Conservation (phyloP, 2,329 filamentous ascomycete species). For the Ceratocystis diversiconidia region DNA sequence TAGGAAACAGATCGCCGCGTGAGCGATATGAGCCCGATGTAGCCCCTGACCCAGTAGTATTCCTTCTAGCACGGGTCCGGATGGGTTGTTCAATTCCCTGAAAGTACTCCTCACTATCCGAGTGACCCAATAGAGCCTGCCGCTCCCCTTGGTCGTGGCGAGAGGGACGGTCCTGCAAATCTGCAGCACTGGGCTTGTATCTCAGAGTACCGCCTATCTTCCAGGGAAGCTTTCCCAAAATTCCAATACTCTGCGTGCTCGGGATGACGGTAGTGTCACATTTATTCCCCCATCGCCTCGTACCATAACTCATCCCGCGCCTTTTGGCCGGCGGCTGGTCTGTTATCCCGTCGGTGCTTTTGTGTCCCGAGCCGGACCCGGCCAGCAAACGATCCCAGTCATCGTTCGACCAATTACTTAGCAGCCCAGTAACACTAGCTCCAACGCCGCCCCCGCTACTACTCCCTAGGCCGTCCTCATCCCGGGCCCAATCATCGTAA, state of each 20-base stretch:
- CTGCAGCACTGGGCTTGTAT: constrained; percentile 83
- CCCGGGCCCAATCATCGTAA: constrained; percentile 88
- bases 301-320: constrained; percentile 81
- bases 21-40: constrained; percentile 80
- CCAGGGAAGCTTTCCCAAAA: constrained; percentile 71
- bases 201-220: constrained; percentile 67
- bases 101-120: constrained; percentile 28
- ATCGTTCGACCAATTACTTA: constrained; percentile 63
- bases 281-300: constrained; percentile 37
- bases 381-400: constrained; percentile 75
- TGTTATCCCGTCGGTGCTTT: constrained; percentile 26
- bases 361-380: constrained; percentile 37
- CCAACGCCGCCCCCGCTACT: constrained; percentile 27
- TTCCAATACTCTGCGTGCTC: constrained; percentile 71
- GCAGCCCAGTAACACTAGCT: constrained; percentile 36
- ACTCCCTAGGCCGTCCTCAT: constrained; percentile 32
- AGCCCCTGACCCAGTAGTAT: constrained; percentile 63
- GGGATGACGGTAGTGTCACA: constrained; percentile 89
- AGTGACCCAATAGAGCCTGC: constrained; percentile 48
- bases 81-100: constrained; percentile 30
- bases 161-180: constrained; percentile 74
- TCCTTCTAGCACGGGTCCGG: constrained; percentile 46
- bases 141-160: constrained; percentile 40
- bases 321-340: constrained; percentile 56
- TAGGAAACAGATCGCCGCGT: constrained; percentile 78